Percentiles rank a stretch among this genome's conserved stretches.
These are phyloP conservation scores for Aspergillus niger DNA, from an alignment of 2,329 filamentous ascomycete genomes.

Conservation along the genomic window DNA sequence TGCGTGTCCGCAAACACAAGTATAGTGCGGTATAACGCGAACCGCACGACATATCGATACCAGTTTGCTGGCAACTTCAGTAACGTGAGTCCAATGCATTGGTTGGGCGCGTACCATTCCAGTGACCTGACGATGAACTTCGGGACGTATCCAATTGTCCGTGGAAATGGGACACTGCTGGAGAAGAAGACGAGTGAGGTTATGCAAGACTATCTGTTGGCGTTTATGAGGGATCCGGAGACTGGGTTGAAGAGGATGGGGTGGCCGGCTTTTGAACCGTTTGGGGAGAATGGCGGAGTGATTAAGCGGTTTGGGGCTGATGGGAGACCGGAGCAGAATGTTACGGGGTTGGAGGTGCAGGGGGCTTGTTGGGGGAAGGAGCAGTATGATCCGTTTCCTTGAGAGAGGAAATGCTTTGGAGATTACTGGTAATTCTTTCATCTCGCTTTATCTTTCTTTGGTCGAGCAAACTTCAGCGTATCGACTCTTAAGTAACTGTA, in stretches of 20 bases:
- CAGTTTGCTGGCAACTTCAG: background rate
- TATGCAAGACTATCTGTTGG: conserved; percentile 4
- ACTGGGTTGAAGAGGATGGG: background rate
- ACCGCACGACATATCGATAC: background rate
- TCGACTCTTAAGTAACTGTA: no score
- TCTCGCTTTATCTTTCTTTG: no score
- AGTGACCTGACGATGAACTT: conserved; percentile 2
- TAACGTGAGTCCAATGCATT: background rate
- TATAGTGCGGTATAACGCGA: background rate
- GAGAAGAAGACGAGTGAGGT: background rate
- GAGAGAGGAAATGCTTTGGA: background rate
- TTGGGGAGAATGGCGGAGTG: background rate
- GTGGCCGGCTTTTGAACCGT: background rate
- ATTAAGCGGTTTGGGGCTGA: conserved; percentile 1
- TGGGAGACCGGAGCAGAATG: background rate
- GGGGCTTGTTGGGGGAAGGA: conserved; percentile 2
- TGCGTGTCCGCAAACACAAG: background rate
- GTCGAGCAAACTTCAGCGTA: no score
- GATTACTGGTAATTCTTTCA: no score
- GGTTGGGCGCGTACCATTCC: conserved; percentile 2
- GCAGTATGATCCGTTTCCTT: background rate
- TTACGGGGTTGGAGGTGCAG: background rate
- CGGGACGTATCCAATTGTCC: background rate
- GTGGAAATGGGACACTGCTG: background rate
- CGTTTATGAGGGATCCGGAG: background rate